These are phyloP conservation scores for Phanerodontia chrysosporium DNA, from an alignment of 768 basidiomycete genomes.

Conservation along the genomic window DNA sequence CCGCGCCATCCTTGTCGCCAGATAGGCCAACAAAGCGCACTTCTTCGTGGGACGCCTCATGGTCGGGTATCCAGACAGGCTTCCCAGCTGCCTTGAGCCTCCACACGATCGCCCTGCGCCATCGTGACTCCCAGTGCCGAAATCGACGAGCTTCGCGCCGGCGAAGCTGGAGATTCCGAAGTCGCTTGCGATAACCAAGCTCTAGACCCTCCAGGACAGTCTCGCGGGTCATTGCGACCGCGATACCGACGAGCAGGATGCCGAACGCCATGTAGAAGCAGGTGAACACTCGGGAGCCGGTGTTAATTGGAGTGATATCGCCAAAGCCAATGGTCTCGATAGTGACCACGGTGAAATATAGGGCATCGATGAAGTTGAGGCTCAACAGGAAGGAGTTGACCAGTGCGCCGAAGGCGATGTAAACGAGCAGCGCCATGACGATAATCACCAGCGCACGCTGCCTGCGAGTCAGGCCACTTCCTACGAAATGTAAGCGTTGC, in stretches of 20 bases:
- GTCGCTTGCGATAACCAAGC: constrained; percentile 54
- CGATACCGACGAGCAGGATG: constrained; percentile 50
- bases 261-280: constrained; percentile 57
- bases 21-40: constrained; percentile 13
- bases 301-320: constrained; percentile 56
- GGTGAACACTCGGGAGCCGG: constrained; percentile 53
- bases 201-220: constrained; percentile 71
- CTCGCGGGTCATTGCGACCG: constrained; percentile 62
- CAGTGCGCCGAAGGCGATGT: constrained; percentile 70
- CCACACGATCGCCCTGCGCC: constrained; percentile 61
- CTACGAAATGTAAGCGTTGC: constrained; percentile 29
- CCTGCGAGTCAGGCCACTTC: constrained; percentile 75
- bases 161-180: constrained; percentile 41
- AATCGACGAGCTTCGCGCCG: constrained; percentile 40
- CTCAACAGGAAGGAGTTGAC: constrained; percentile 48
- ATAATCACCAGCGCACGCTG: constrained; percentile 79
- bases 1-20: constrained; percentile 4
- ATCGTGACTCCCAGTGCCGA: constrained; percentile 45
- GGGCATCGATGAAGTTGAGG: constrained; percentile 62
- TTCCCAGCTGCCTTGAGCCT: constrained; percentile 47
- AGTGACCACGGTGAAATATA: constrained; percentile 75
- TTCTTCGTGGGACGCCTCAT: constrained; percentile 9
- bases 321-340: constrained; percentile 73
- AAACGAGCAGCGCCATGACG: constrained; percentile 68
- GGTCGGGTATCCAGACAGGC: constrained; percentile 52